These are phyloP conservation scores for Neurospora africana DNA, from an alignment of 495 filamentous ascomycete genomes.

Conservation along the genomic window DNA sequence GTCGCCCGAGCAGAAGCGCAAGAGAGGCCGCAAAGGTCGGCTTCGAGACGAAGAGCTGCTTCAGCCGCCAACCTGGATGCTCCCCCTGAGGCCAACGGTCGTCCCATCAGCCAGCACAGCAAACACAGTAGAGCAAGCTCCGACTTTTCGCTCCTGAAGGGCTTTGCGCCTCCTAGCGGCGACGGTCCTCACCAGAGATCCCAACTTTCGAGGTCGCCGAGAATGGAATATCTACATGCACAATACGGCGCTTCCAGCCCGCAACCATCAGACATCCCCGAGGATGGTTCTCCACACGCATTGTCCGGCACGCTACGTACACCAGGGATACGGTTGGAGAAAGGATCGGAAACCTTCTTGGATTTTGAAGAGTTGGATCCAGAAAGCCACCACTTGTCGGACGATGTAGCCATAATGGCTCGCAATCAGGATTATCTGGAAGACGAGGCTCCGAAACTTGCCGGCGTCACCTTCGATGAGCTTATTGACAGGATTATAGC, in stretches of 20 bases:
- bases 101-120: conserved; percentile 42
- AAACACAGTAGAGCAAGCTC: conserved; percentile 55
- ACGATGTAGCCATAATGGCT: conserved; percentile 51
- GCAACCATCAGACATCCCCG: conserved; percentile 16
- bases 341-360: conserved; percentile 40
- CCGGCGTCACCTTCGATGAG: conserved; percentile 71
- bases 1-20: conserved; percentile 2
- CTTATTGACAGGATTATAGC: conserved; percentile 77
- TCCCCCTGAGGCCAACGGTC: conserved; percentile 31
- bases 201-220: conserved; percentile 19
- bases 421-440: conserved; percentile 40
- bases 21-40: conserved; percentile 19
- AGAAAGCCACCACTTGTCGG: conserved; percentile 43
- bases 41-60: conserved; percentile 32
- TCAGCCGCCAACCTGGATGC: conserved; percentile 44
- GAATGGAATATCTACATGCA: conserved; percentile 17
- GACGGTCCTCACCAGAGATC: conserved; percentile 23
- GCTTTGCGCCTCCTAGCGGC: conserved; percentile 22
- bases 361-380: conserved; percentile 51
- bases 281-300: conserved; percentile 28
- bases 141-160: conserved; percentile 45
- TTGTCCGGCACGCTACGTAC: conserved; percentile 34
- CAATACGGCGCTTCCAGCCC: conserved; percentile 6
- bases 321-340: conserved; percentile 34
- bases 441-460: conserved; percentile 39